Percentiles rank a stretch among this genome's conserved stretches.
phyloP scores from a whole-genome alignment of 441 rosid species.

The Cnidoscolus chayamansa region DNA sequence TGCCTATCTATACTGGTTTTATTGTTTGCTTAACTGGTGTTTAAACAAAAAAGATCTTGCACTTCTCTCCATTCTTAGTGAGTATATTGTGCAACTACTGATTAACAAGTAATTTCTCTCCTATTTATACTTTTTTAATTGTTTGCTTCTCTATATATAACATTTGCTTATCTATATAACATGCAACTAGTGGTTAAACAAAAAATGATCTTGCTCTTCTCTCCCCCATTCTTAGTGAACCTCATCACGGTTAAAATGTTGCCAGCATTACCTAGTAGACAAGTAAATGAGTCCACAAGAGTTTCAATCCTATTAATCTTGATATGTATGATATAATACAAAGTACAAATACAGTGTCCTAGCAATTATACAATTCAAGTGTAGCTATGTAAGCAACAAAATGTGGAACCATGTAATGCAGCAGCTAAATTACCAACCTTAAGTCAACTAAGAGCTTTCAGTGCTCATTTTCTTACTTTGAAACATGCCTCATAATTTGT shows the following conservation, averaged over 20 bases:
- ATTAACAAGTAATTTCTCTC: not conserved
- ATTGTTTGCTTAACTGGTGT: too few relatives aligned
- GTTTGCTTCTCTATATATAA: too few relatives aligned
- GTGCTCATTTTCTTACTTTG: slow-evolving; percentile 11
- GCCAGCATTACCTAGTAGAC: too few relatives aligned
- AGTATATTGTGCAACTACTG: not conserved
- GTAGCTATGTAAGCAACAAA: too few relatives aligned
- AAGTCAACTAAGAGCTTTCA: not conserved
- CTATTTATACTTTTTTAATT: not conserved
- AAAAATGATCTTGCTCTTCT: not conserved
- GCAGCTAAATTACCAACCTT: slow-evolving; percentile 1
- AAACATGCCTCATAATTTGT: slow-evolving; percentile 17
- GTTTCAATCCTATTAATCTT: too few relatives aligned
- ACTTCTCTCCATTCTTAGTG: not conserved
- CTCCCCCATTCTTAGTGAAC: not conserved
- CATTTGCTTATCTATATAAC: too few relatives aligned
- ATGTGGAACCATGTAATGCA: slow-evolving; percentile 3
- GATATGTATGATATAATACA: too few relatives aligned
- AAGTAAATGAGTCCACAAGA: too few relatives aligned
- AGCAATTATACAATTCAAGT: too few relatives aligned
- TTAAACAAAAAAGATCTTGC: not conserved
- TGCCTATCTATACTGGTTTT: not conserved
- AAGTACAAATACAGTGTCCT: too few relatives aligned
- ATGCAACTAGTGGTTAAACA: not conserved
- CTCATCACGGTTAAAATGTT: not conserved